These are phyloP conservation scores for Aurantiochytrium sp. DNA, from an alignment of 108 stramenopile species.

Conservation along the genomic window DNA sequence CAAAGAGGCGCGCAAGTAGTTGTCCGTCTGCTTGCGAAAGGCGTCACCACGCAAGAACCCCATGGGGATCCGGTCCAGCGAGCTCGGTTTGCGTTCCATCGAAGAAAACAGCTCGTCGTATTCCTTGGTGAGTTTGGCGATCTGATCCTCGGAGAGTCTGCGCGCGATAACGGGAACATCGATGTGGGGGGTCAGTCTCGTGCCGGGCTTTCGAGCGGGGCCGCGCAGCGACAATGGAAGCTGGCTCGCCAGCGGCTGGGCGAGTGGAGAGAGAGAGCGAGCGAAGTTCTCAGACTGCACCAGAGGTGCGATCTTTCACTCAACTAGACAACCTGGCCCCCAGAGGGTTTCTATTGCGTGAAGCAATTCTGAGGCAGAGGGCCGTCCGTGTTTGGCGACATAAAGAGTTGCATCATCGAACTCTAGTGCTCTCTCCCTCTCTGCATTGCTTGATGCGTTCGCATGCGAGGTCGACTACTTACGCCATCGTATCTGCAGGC, in stretches of 20 bases:
- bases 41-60: constrained; percentile 56
- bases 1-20: constrained; percentile 65
- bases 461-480: no score
- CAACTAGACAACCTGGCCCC: neutral
- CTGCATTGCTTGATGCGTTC: no score
- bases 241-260: neutral
- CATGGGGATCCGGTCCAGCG: constrained; percentile 37
- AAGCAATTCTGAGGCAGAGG: neutral
- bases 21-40: constrained; percentile 56
- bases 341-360: constrained; percentile 26
- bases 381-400: neutral
- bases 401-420: neutral
- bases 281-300: constrained; percentile 13
- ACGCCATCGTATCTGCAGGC: neutral
- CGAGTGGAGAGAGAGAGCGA: neutral
- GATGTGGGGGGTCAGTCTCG: no score
- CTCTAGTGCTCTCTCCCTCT: no score
- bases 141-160: constrained; percentile 49
- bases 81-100: constrained; percentile 12
- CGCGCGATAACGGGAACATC: neutral
- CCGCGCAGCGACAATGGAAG: no score
- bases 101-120: constrained; percentile 52
- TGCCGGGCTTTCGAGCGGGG: neutral
- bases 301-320: neutral
- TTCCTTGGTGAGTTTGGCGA: constrained; percentile 50